Conservation (phyloP, 148 eudicot species). For the Fagopyrum esculentum region DNA sequence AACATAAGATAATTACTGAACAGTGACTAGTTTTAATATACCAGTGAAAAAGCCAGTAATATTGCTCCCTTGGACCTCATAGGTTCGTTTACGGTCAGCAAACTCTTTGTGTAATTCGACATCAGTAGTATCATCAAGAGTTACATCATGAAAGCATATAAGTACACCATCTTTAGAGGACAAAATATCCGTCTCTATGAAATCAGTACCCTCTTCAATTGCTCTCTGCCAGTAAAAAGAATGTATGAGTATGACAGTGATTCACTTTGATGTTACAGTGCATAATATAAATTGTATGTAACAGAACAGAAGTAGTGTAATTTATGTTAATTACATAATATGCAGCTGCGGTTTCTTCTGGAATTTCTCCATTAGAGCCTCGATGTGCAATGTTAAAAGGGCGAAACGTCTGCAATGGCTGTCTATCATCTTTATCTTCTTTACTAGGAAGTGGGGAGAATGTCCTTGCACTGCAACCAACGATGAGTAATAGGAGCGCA, state of each 20-base stretch:
- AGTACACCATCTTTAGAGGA: constrained; percentile 83
- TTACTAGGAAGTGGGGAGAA: constrained; percentile 73
- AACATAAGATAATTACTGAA: neutral
- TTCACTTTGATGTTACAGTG: neutral
- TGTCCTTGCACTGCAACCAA: constrained; percentile 58
- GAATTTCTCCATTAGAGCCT: constrained; percentile 95
- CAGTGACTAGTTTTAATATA: constrained; percentile 13
- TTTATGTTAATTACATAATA: constrained; percentile 20
- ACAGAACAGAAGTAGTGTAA: neutral
- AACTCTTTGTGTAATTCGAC: constrained; percentile 65
- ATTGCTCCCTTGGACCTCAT: constrained; percentile 71
- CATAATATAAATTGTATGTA: neutral
- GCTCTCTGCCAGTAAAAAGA: constrained; percentile 56
- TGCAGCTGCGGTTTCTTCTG: constrained; percentile 89
- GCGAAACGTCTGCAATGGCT: constrained; percentile 76
- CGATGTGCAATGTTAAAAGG: constrained; percentile 89
- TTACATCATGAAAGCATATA: constrained; percentile 73
- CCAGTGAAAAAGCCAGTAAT: constrained; percentile 71
- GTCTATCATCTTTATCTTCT: constrained; percentile 30
- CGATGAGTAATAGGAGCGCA: constrained; percentile 48
- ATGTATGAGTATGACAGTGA: neutral
- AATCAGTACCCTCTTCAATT: constrained; percentile 90
- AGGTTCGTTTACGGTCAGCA: constrained; percentile 66
- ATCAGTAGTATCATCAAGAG: constrained; percentile 70
- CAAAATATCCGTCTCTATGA: constrained; percentile 78